Percentiles rank a stretch among this genome's conserved stretches.
Conservation (phyloP, 1,139 yeast species). For the Yamadazyma buinensis region DNA sequence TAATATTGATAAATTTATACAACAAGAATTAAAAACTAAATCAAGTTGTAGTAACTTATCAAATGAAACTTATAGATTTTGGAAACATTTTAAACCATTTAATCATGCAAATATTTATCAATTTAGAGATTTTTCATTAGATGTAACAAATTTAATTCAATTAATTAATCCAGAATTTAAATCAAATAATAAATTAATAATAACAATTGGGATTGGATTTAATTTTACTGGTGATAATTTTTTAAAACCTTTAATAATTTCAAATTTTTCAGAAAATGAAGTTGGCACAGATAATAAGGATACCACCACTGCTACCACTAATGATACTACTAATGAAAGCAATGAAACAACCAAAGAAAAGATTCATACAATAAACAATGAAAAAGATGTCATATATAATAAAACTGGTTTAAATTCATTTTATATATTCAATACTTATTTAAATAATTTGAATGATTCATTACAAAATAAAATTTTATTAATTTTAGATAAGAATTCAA, state of each 20-base stretch:
- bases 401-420: slow-evolving; percentile 9
- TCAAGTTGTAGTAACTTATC: slow-evolving; percentile 9
- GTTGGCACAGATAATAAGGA: no score
- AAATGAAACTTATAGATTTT: slow-evolving; percentile 15
- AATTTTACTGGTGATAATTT: slow-evolving; percentile 18
- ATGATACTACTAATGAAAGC: background rate
- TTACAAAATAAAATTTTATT: slow-evolving; percentile 6
- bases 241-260: slow-evolving; percentile 16
- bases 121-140: slow-evolving; percentile 17
- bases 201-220: slow-evolving; percentile 18
- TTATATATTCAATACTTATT: slow-evolving; percentile 7
- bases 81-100: slow-evolving; percentile 11
- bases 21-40: slow-evolving; percentile 8
- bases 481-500: slow-evolving; percentile 5
- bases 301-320: no score
- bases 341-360: no score
- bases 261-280: slow-evolving; percentile 8
- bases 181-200: slow-evolving; percentile 1
- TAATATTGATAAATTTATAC: slow-evolving; percentile 7
- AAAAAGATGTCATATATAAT: slow-evolving; percentile 3
- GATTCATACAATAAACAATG: background rate
- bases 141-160: slow-evolving; percentile 13
- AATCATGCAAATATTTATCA: slow-evolving; percentile 16
- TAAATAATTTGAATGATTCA: slow-evolving; percentile 3
- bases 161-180: slow-evolving; percentile 6